Conservation (phyloP, 164 flowering plant genomes). For the Pachysandra terminalis region DNA sequence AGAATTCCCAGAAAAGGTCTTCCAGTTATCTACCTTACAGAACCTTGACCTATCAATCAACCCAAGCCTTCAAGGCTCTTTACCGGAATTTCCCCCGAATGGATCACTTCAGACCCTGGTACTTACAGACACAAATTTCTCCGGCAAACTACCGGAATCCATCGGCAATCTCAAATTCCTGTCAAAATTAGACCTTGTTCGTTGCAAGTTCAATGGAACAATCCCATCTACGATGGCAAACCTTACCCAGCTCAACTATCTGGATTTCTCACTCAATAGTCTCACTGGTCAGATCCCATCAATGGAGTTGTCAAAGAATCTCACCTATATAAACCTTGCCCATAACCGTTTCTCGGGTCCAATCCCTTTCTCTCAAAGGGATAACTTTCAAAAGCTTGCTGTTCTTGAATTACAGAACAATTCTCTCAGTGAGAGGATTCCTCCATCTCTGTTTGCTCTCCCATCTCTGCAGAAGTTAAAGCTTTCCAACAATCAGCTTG, state of each 20-base stretch:
- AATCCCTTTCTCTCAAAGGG: slow-evolving; percentile 24
- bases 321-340: slow-evolving; percentile 26
- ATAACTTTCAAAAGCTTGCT: slow-evolving; percentile 19
- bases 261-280: slow-evolving; percentile 43
- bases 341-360: slow-evolving; percentile 28
- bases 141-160: slow-evolving; percentile 25
- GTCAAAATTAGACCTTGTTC: slow-evolving; percentile 23
- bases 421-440: slow-evolving; percentile 36
- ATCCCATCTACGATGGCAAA: slow-evolving; percentile 30
- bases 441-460: slow-evolving; percentile 33
- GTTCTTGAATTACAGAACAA: slow-evolving; percentile 29
- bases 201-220: slow-evolving; percentile 33
- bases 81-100: slow-evolving; percentile 21
- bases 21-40: slow-evolving; percentile 18
- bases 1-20: slow-evolving; percentile 24
- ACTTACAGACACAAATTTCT: slow-evolving; percentile 15
- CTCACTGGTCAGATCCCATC: slow-evolving; percentile 41
- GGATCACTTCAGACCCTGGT: slow-evolving; percentile 16
- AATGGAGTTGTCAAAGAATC: slow-evolving; percentile 19
- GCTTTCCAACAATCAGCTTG: slow-evolving; percentile 32
- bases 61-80: slow-evolving; percentile 18
- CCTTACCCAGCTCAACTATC: slow-evolving; percentile 26
- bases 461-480: slow-evolving; percentile 28
- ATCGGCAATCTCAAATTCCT: slow-evolving; percentile 22
- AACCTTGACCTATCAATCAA: slow-evolving; percentile 27